These are phyloP conservation scores for Persicaria tinctoria DNA, from an alignment of 148 eudicot genomes.

Conservation along the genomic window DNA sequence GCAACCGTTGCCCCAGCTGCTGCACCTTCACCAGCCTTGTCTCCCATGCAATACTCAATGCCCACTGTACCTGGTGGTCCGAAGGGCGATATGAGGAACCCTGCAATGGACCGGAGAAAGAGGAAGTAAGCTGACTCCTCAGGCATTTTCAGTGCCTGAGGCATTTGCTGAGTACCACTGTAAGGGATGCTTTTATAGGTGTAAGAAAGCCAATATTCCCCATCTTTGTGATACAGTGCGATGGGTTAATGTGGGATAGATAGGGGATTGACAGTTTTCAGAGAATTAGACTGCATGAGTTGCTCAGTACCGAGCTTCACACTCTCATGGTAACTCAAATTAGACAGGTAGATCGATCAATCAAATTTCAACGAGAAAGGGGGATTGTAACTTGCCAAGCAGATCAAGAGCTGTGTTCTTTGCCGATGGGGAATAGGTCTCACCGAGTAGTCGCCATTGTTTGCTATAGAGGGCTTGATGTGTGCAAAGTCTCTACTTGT, in stretches of 20 bases:
- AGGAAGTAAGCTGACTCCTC: constrained; percentile 45
- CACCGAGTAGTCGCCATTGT: too few relatives aligned
- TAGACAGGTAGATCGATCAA: too few relatives aligned
- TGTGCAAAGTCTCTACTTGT: too few relatives aligned
- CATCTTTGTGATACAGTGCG: neutral
- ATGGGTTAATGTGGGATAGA: neutral
- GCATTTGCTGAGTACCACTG: neutral
- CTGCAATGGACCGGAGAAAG: constrained; percentile 67
- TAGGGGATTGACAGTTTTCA: too few relatives aligned
- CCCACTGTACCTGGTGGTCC: constrained; percentile 52
- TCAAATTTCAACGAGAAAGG: too few relatives aligned
- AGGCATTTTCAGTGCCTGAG: neutral
- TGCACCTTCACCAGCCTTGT: constrained; percentile 55
- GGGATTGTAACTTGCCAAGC: too few relatives aligned
- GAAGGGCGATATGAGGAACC: constrained; percentile 61
- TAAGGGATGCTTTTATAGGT: neutral
- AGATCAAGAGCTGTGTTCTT: too few relatives aligned
- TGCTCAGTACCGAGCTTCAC: too few relatives aligned
- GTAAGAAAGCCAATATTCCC: neutral
- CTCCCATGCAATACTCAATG: constrained; percentile 73
- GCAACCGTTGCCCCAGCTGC: constrained; percentile 36
- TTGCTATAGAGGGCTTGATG: too few relatives aligned
- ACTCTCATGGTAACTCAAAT: too few relatives aligned
- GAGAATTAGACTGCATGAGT: too few relatives aligned
- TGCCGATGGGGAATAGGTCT: too few relatives aligned